phyloP scores from a whole-genome alignment of 495 filamentous ascomycete species.

The Annulohypoxylon moriforme region DNA sequence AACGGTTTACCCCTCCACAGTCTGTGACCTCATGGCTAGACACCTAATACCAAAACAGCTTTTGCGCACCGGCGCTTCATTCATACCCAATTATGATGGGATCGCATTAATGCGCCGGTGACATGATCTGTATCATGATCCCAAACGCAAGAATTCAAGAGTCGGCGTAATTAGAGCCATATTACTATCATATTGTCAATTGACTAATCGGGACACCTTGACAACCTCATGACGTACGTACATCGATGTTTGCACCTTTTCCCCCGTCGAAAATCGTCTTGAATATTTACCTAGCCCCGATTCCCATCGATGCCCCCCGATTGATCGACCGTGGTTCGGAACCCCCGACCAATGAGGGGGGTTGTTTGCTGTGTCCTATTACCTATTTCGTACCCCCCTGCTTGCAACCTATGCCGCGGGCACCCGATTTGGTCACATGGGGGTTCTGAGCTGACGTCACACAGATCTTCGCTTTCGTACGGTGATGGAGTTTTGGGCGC shows the following conservation, averaged over 20 bases:
- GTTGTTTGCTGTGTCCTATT: neutral
- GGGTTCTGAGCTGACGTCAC: slow-evolving; percentile 25
- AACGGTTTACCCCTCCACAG: too few relatives aligned
- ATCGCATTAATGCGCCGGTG: too few relatives aligned
- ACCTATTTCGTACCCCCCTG: slow-evolving; percentile 25
- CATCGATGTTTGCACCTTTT: neutral
- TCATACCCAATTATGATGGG: too few relatives aligned
- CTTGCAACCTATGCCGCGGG: slow-evolving; percentile 21
- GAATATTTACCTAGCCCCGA: neutral
- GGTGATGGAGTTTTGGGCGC: neutral
- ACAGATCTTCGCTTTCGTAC: neutral
- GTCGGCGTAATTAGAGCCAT: too few relatives aligned
- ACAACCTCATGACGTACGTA: too few relatives aligned
- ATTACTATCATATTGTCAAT: too few relatives aligned
- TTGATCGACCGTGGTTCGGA: neutral
- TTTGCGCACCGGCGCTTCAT: too few relatives aligned
- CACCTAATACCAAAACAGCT: too few relatives aligned
- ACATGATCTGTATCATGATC: too few relatives aligned
- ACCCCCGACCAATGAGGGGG: slow-evolving; percentile 16
- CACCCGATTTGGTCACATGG: slow-evolving; percentile 22
- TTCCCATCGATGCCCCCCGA: neutral
- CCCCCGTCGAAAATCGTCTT: neutral
- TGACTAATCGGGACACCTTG: too few relatives aligned
- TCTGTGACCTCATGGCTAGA: too few relatives aligned
- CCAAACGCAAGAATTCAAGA: too few relatives aligned